Evolutionary conservation across 306 rosid genomes (phyloP).

Genomic region (Rosa persica): DNA sequence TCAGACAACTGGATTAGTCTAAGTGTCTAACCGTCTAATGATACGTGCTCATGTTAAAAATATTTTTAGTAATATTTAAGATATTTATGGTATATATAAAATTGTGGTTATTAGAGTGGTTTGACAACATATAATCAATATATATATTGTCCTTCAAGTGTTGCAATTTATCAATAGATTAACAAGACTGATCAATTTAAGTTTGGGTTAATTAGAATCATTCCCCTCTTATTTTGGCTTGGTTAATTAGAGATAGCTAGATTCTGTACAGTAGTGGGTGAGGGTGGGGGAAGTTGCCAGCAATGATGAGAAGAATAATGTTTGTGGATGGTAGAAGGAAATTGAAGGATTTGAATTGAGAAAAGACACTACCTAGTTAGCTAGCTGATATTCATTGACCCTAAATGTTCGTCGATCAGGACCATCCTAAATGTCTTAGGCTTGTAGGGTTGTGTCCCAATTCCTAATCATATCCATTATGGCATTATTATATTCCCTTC

Average conservation of each 20-base stretch:
- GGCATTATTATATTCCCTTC: constrained; percentile 11
- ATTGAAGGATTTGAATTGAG: background rate
- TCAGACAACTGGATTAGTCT: too few species aligned
- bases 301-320: constrained; percentile 48
- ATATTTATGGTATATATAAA: too few species aligned
- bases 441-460: background rate
- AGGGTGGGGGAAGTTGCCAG: constrained; percentile 36
- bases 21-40: too few species aligned
- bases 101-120: too few species aligned
- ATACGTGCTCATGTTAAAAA: too few species aligned
- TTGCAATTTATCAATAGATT: background rate
- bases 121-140: too few species aligned
- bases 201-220: background rate
- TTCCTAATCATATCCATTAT: background rate
- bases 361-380: constrained; percentile 12
- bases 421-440: background rate
- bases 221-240: background rate
- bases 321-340: constrained; percentile 16
- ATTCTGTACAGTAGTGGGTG: constrained; percentile 34
- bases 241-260: background rate
- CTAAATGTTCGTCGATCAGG: background rate
- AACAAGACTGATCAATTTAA: background rate
- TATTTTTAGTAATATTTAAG: too few species aligned
- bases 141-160: background rate
- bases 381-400: background rate